Conservation (phyloP, 169 alveolate genomes). For the Plasmodium billcollinsi region DNA sequence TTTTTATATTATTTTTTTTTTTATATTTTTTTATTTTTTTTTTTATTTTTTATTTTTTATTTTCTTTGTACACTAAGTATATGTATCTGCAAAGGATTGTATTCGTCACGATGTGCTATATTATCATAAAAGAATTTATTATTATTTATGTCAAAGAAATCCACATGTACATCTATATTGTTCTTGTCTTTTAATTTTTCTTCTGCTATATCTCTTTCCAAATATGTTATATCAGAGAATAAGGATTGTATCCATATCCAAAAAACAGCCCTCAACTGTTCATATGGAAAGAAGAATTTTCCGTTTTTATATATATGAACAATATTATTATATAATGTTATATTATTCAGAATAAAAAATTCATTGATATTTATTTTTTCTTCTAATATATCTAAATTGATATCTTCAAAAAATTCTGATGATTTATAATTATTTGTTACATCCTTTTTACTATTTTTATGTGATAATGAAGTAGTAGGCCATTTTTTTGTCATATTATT, state of each 20-base stretch:
- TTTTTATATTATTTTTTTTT: too few species aligned
- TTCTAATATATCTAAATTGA: slow-evolving; percentile 36
- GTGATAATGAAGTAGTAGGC: background rate
- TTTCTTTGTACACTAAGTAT: slow-evolving; percentile 25
- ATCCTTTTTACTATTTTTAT: background rate
- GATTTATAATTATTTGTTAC: background rate
- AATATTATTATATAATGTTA: slow-evolving; percentile 33
- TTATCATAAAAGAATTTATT: slow-evolving; percentile 50
- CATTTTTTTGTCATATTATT: background rate
- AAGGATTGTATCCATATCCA: slow-evolving; percentile 74
- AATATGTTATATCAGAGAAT: slow-evolving; percentile 17
- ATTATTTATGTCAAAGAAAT: slow-evolving; percentile 32
- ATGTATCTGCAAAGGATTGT: slow-evolving; percentile 9
- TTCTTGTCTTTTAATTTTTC: background rate
- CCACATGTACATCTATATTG: background rate
- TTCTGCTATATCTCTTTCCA: background rate
- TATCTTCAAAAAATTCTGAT: slow-evolving; percentile 8
- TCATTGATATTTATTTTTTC: slow-evolving; percentile 50
- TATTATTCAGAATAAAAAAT: slow-evolving; percentile 31
- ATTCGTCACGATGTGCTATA: background rate
- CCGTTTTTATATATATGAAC: slow-evolving; percentile 50
- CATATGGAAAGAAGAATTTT: slow-evolving; percentile 26
- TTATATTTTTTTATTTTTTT: too few species aligned
- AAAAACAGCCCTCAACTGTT: slow-evolving; percentile 58
- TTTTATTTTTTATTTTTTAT: too few species aligned